A percentile compares a stretch with the other conserved stretches of the same genome.
These are phyloP conservation scores for Populus hybrid DNA, from an alignment of 441 rosid species.

Conservation along the genomic window DNA sequence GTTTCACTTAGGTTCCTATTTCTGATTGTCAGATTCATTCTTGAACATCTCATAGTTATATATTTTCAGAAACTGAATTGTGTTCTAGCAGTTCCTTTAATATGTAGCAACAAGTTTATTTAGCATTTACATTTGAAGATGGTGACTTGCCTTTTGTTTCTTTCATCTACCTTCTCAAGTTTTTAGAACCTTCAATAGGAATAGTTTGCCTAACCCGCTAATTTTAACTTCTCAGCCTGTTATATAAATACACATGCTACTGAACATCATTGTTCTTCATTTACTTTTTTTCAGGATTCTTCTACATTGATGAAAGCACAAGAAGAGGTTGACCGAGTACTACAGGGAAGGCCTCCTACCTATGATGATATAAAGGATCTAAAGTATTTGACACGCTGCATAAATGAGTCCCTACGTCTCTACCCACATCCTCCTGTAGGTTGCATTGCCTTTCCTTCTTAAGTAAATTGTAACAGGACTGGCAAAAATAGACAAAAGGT, in stretches of 20 bases:
- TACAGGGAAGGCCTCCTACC: constrained; percentile 65
- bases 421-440: constrained; percentile 98
- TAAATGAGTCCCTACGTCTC: constrained; percentile 84
- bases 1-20: background rate
- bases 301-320: constrained; percentile 65
- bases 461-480: constrained; percentile 5
- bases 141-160: background rate
- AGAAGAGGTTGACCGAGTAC: constrained; percentile 81
- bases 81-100: background rate
- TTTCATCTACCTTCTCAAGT: background rate
- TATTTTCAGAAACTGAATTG: background rate
- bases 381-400: constrained; percentile 79
- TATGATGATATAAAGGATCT: constrained; percentile 74
- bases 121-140: background rate
- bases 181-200: background rate
- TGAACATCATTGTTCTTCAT: constrained; percentile 1
- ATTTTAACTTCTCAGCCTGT: background rate
- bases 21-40: background rate
- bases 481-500: background rate
- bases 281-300: constrained; percentile 37
- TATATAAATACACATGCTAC: background rate
- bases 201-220: background rate
- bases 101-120: background rate
- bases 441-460: constrained; percentile 24
- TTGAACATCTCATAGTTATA: background rate